These are phyloP conservation scores for Omphalea diandra DNA, from an alignment of 441 rosid genomes.

Conservation along the genomic window DNA sequence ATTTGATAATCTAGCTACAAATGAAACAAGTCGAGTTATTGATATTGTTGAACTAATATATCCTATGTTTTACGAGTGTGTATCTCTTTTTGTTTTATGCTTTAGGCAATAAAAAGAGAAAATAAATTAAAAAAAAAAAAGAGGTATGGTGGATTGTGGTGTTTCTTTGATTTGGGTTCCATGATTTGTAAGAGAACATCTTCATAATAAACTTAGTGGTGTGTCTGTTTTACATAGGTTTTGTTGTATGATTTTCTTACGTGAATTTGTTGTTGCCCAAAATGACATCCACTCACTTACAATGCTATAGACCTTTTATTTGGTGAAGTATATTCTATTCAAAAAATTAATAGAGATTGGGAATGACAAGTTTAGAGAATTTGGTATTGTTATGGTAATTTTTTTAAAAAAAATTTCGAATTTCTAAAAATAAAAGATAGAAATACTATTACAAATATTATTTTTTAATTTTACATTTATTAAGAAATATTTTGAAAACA, in stretches of 20 bases:
- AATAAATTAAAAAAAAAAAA: not conserved
- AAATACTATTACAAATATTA: too few species aligned
- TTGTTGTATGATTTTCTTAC: not conserved
- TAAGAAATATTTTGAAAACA: too few species aligned
- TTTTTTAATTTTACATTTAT: too few species aligned
- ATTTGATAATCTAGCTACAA: not conserved
- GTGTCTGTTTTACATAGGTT: not conserved
- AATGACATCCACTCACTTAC: too few species aligned
- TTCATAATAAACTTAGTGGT: not conserved
- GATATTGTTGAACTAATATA: slow-evolving; percentile 1
- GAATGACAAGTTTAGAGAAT: too few species aligned
- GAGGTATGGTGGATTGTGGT: not conserved
- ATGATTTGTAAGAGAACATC: not conserved
- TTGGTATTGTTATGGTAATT: too few species aligned
- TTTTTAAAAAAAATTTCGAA: too few species aligned
- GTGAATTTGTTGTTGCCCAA: too few species aligned
- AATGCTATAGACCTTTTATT: too few species aligned
- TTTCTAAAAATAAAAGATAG: too few species aligned
- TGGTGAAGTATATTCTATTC: too few species aligned
- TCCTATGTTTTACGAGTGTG: not conserved
- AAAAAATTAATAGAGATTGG: too few species aligned
- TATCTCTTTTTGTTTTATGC: not conserved
- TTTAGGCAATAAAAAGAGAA: not conserved
- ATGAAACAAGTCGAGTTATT: not conserved
- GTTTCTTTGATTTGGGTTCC: not conserved